Evolutionary conservation across 179 eudicot species (phyloP).

Genomic region (Silene vulgaris): DNA sequence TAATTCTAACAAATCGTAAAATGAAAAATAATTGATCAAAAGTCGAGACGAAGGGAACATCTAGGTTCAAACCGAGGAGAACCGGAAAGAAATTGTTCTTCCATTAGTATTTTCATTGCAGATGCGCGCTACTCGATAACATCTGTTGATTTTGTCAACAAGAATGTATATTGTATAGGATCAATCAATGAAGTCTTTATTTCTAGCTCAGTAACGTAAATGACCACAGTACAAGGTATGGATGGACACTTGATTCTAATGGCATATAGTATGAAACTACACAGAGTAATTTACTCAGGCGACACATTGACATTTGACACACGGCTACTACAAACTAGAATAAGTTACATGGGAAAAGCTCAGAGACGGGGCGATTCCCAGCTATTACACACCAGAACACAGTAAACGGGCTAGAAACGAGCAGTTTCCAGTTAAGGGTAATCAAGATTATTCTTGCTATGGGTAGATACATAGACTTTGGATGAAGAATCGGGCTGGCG

Average conservation of each 20-base stretch:
- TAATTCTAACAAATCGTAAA: too few relatives aligned
- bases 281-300: constrained; percentile 12
- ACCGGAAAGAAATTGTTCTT: neutral
- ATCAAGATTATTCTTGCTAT: constrained; percentile 20
- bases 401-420: constrained; percentile 29
- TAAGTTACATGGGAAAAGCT: constrained; percentile 1
- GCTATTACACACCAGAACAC: constrained; percentile 7
- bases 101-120: constrained; percentile 3
- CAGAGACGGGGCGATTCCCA: neutral
- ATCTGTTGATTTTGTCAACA: neutral
- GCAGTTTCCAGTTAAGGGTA: constrained; percentile 24
- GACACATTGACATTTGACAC: neutral
- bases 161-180: neutral
- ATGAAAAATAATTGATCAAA: too few relatives aligned
- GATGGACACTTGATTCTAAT: constrained; percentile 14
- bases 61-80: too few relatives aligned
- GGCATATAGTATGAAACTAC: constrained; percentile 13
- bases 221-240: neutral
- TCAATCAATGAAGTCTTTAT: neutral
- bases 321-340: constrained; percentile 1
- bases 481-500: neutral
- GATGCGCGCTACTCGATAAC: neutral
- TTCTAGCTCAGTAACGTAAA: neutral
- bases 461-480: constrained; percentile 11
- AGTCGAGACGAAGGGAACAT: too few relatives aligned